Percentiles rank a stretch among this genome's conserved stretches.
These are phyloP conservation scores for Yarrowia bubula DNA, from an alignment of 805 yeast species.

Conservation along the genomic window DNA sequence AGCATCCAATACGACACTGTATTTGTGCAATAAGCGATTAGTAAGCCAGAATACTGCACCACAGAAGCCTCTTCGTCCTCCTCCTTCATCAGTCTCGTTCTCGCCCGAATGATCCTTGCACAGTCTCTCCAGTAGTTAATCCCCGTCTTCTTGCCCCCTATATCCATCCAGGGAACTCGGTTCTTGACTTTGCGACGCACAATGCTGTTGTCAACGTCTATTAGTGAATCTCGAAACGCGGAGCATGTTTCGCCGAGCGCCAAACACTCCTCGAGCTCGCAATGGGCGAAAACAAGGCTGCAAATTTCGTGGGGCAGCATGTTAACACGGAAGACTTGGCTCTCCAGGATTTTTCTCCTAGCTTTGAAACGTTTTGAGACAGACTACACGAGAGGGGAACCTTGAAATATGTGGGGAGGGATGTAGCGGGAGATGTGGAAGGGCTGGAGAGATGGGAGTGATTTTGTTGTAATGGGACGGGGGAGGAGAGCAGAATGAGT, in stretches of 20 bases:
- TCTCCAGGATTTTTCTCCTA: background rate
- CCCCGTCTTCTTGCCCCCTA: background rate
- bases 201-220: background rate
- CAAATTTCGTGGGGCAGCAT: constrained; percentile 17
- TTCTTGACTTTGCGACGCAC: background rate
- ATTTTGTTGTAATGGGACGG: background rate
- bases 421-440: too few relatives aligned
- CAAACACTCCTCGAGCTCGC: background rate
- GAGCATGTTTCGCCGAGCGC: constrained; percentile 6
- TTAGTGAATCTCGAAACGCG: background rate
- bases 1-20: background rate
- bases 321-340: background rate
- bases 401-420: background rate
- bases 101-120: background rate
- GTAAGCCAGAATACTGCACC: background rate
- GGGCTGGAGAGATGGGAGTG: background rate
- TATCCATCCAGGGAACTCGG: constrained; percentile 4
- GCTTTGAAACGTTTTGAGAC: background rate
- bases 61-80: constrained; percentile 1
- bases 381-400: constrained; percentile 3
- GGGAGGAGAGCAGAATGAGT: background rate
- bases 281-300: background rate
- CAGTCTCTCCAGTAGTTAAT: background rate
- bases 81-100: background rate
- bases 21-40: background rate